Percentiles rank a stretch among this genome's conserved stretches.
phyloP scores from a whole-genome alignment of 2,329 filamentous ascomycete genomes.

The Cordyceps tenuipes region DNA sequence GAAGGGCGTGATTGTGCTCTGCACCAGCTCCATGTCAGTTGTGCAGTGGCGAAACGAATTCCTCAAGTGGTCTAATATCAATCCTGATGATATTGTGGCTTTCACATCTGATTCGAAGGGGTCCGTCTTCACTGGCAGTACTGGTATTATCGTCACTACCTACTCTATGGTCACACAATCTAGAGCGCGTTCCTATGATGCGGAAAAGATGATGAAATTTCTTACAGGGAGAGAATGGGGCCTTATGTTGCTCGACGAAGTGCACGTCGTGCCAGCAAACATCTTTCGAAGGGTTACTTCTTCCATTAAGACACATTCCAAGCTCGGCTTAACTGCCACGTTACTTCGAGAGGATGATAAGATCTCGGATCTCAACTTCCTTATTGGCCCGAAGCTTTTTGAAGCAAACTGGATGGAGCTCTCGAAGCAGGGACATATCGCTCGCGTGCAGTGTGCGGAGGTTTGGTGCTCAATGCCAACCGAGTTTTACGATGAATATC shows the following conservation, averaged over 20 bases:
- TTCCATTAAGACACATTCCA: slow-evolving; percentile 88
- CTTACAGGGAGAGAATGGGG: slow-evolving; percentile 88
- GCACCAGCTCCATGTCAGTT: slow-evolving; percentile 95
- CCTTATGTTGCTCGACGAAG: slow-evolving; percentile 92
- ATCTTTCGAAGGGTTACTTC: slow-evolving; percentile 94
- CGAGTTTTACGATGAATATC: slow-evolving; percentile 94
- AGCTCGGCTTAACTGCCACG: slow-evolving; percentile 89
- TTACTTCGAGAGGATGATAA: slow-evolving; percentile 95
- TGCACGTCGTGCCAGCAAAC: slow-evolving; percentile 93
- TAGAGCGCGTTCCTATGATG: slow-evolving; percentile 79
- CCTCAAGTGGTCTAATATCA: slow-evolving; percentile 93
- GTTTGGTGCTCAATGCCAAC: slow-evolving; percentile 99
- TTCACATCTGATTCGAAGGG: slow-evolving; percentile 94
- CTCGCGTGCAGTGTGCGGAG: slow-evolving; percentile 93
- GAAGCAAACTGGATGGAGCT: slow-evolving; percentile 99
- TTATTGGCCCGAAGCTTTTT: slow-evolving; percentile 95
- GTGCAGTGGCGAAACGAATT: slow-evolving; percentile 97
- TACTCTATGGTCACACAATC: slow-evolving; percentile 98
- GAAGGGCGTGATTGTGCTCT: slow-evolving; percentile 90
- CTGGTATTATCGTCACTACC: slow-evolving; percentile 93
- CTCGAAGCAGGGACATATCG: slow-evolving; percentile 93
- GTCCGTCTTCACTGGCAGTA: slow-evolving; percentile 68
- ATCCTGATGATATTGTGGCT: slow-evolving; percentile 84
- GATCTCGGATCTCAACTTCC: slow-evolving; percentile 92
- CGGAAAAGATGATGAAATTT: slow-evolving; percentile 96